Conservation (phyloP, 768 basidiomycete genomes). For the Flagelloscypha sp. region DNA sequence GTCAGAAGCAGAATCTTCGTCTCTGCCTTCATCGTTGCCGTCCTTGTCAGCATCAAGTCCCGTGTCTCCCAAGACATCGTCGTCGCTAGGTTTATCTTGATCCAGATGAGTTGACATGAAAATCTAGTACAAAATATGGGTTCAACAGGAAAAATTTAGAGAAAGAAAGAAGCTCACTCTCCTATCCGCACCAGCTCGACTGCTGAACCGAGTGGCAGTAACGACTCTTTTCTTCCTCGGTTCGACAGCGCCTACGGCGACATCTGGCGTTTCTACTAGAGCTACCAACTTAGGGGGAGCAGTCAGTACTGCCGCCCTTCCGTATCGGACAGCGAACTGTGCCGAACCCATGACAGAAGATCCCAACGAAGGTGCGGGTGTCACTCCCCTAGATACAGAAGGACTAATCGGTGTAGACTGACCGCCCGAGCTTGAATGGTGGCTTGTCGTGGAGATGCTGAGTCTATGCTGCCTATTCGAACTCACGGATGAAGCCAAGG, state of each 20-base stretch:
- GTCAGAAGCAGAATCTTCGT: conserved; percentile 13
- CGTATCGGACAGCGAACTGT: conserved; percentile 43
- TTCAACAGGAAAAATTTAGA: conserved; percentile 4
- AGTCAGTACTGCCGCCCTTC: conserved; percentile 68
- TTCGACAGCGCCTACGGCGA: conserved; percentile 85
- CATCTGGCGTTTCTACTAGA: conserved; percentile 79
- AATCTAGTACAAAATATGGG: conserved; percentile 35
- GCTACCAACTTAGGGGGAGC: conserved; percentile 80
- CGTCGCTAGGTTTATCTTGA: conserved; percentile 25
- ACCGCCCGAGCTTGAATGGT: conserved; percentile 28
- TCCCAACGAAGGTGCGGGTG: conserved; percentile 25
- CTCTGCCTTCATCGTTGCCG: conserved; percentile 19
- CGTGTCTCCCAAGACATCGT: conserved; percentile 18
- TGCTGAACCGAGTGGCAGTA: conserved; percentile 83
- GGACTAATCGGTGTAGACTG: conserved; percentile 42
- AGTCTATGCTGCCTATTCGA: conserved; percentile 32
- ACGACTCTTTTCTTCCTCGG: conserved; percentile 76
- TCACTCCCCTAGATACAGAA: conserved; percentile 31
- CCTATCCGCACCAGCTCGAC: conserved; percentile 72
- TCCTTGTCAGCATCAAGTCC: conserved; percentile 8
- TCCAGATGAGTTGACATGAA: conserved; percentile 78
- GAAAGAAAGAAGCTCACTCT: conserved; percentile 41
- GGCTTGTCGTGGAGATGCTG: conserved; percentile 28
- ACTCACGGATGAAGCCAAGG: conserved; percentile 13
- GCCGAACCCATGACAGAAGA: conserved; percentile 14